Conservation (phyloP, 75 land plant genomes). For the Isoetes taiwanensis region DNA sequence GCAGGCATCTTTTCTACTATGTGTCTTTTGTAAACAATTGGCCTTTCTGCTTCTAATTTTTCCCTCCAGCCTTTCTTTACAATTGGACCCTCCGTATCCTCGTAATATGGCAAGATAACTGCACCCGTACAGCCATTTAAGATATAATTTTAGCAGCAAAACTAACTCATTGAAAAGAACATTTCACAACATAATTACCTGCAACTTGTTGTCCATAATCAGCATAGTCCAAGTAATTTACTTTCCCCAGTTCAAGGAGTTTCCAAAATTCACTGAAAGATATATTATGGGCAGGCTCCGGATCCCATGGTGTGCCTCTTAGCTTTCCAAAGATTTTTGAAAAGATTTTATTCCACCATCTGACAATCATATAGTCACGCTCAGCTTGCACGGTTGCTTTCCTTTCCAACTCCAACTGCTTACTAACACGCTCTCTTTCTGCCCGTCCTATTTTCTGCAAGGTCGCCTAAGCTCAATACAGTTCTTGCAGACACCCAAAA, state of each 20-base stretch:
- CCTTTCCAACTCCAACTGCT: slow-evolving; percentile 41
- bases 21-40: slow-evolving; percentile 71
- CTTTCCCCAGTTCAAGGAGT: slow-evolving; percentile 62
- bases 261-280: slow-evolving; percentile 55
- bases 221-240: slow-evolving; percentile 78
- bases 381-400: slow-evolving; percentile 62
- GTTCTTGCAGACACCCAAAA: too few relatives aligned
- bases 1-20: slow-evolving; percentile 76
- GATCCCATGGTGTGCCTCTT: slow-evolving; percentile 85
- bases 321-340: slow-evolving; percentile 48
- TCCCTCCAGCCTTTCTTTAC: not conserved
- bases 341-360: slow-evolving; percentile 47
- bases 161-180: not conserved
- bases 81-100: slow-evolving; percentile 10
- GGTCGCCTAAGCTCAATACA: too few relatives aligned
- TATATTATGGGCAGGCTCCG: slow-evolving; percentile 59
- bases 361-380: slow-evolving; percentile 55
- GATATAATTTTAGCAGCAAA: not conserved
- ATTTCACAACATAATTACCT: slow-evolving; percentile 26
- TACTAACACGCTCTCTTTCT: slow-evolving; percentile 42
- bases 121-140: slow-evolving; percentile 9
- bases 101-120: slow-evolving; percentile 82
- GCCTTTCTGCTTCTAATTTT: slow-evolving; percentile 10
- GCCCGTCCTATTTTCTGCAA: slow-evolving; percentile 44
- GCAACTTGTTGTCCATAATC: slow-evolving; percentile 74